Conservation (phyloP, 2,329 filamentous ascomycete species). For the Cyphellophora attinorum region DNA sequence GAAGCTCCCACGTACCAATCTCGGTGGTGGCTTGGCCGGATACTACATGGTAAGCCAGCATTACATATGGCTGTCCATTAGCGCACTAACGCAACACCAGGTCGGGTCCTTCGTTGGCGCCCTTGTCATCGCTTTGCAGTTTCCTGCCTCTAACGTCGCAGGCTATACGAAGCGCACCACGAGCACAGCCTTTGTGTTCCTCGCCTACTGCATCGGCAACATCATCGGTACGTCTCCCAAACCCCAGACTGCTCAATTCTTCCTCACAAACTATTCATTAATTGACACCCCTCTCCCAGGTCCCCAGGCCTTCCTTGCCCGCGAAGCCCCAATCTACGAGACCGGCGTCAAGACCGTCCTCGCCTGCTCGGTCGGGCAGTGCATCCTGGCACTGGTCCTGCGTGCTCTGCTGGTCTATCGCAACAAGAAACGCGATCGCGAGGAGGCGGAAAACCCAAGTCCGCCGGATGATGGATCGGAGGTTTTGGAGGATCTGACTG, state of each 20-base stretch:
- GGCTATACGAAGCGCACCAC: conserved; percentile 48
- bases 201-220: conserved; percentile 45
- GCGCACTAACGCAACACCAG: too few species aligned
- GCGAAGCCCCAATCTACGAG: conserved; percentile 29
- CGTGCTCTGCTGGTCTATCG: conserved; percentile 10
- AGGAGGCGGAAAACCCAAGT: neutral
- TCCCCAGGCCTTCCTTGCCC: conserved; percentile 34
- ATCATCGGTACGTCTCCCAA: too few species aligned
- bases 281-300: too few species aligned
- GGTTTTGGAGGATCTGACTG: neutral
- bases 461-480: neutral
- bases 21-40: too few species aligned
- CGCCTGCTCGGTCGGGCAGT: conserved; percentile 17
- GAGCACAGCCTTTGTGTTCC: conserved; percentile 42
- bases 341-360: conserved; percentile 21
- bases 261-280: too few species aligned
- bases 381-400: conserved; percentile 20
- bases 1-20: conserved; percentile 26
- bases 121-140: too few species aligned
- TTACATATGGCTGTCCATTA: too few species aligned
- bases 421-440: conserved; percentile 4
- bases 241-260: too few species aligned
- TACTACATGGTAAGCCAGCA: too few species aligned
- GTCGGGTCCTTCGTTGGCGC: too few species aligned
- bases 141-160: conserved; percentile 45